Evolutionary conservation across 352 stramenopile species (phyloP), one percentile per base, ranked within the genome.

Genomic region (Pythium dissimile): DNA sequence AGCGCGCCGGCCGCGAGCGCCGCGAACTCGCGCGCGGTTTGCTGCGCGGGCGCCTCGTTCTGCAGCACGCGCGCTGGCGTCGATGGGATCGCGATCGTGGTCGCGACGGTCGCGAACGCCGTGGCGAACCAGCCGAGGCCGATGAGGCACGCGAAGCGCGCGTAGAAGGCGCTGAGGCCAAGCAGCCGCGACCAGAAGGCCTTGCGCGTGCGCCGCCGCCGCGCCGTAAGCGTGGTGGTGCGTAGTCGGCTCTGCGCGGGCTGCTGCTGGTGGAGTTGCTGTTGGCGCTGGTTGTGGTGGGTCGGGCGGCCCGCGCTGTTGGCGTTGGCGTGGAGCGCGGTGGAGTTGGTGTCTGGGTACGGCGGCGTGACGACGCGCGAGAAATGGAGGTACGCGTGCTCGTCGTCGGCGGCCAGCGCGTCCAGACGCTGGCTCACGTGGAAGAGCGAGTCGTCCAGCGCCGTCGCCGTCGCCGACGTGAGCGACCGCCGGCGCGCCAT

Each of bases 1-100:
- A 71, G 63, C 24, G 71, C 66, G 5, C 73, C 77, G 5, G 74
- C 28, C 12, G 48, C 48, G 2, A 62, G 26, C 28, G 52, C 43
- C 13, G 35, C 35, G 27, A 57, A 38, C 12, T 67, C 59, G 5
- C 44, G 50, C n/a, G 43, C 50, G 18, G 26, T 32, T 30, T 61
- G n/a, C n/a, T n/a, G n/a, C n/a, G n/a, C n/a, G n/a, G n/a, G n/a
- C n/a, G n/a, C n/a, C n/a, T n/a, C n/a, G n/a, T n/a, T n/a, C n/a
- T n/a, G n/a, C n/a, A 46, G 42, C 24, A 48, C 18, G 8, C 12
- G 18, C 8, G 27, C 21, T 1, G 57, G 57, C 18, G 57, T 54
- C 23, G 16, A 20, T 10, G 8, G 23, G 8, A 59, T 12, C 15
- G 51, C 28, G 20, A 51, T 15, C 3, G 50, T 32, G 1, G 49